Percentiles rank a stretch among this genome's conserved stretches.
Evolutionary conservation across 768 basidiomycete genomes (phyloP).

Genomic region (Boletus vermiculosoides): DNA sequence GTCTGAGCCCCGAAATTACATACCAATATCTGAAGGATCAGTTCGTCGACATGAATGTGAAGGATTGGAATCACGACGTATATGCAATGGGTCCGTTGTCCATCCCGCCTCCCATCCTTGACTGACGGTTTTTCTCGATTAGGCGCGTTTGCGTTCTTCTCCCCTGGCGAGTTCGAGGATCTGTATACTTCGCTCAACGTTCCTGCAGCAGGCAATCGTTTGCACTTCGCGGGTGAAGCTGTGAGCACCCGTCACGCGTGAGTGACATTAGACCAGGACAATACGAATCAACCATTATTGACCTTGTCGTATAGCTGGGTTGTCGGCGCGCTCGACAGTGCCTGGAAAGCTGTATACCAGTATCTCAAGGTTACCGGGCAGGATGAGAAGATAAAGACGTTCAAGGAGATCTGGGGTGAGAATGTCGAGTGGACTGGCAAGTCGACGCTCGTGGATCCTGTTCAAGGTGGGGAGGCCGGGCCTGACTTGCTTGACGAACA

Average conservation of each 20-base stretch:
- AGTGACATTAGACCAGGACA: conserved; percentile 19
- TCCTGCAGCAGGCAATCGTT: conserved; percentile 26
- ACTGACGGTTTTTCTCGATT: neutral
- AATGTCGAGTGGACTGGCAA: conserved; percentile 30
- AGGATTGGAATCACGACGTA: conserved; percentile 36
- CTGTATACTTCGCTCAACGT: conserved; percentile 32
- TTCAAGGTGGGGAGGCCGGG: neutral
- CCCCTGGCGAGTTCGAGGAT: conserved; percentile 38
- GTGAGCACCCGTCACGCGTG: conserved; percentile 16
- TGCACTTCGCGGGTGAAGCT: conserved; percentile 20
- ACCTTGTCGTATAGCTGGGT: conserved; percentile 35
- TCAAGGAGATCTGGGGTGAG: conserved; percentile 31
- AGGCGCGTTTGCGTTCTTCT: conserved; percentile 44
- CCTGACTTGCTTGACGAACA: conserved; percentile 12
- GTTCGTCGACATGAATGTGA: conserved; percentile 26
- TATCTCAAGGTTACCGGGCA: conserved; percentile 20
- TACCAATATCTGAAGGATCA: conserved; percentile 21
- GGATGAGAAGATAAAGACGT: conserved; percentile 5
- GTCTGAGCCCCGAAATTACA: conserved; percentile 6
- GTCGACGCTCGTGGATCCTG: neutral
- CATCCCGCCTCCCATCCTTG: neutral
- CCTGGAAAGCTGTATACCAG: conserved; percentile 35
- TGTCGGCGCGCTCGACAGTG: conserved; percentile 39
- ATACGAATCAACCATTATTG: neutral
- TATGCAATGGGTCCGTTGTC: conserved; percentile 34